A percentile compares a stretch with the other conserved stretches of the same genome.
Evolutionary conservation across 139 green algal species (phyloP).

Genomic region (Chlorella ohadii): DNA sequence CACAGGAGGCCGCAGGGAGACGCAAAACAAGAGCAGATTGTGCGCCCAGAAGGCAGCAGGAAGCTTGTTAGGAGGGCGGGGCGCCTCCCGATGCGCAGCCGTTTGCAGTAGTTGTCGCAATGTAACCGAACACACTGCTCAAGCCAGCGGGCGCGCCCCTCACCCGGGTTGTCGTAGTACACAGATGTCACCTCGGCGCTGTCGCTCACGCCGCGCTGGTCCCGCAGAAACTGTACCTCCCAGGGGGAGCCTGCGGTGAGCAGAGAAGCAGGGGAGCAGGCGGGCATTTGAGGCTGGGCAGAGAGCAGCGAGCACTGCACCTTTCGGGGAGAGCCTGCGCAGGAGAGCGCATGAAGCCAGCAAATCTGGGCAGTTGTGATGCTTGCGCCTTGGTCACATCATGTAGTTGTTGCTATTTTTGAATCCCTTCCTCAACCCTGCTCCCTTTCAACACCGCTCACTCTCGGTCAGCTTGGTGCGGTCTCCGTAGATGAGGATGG

Average conservation of each 20-base stretch:
- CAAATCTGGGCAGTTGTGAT: neutral
- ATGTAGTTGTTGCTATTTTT: too few species aligned
- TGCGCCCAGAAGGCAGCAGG: too few species aligned
- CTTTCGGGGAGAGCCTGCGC: neutral
- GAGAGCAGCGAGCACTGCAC: neutral
- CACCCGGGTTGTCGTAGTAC: constrained; percentile 74
- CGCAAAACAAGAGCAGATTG: too few species aligned
- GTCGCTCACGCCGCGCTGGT: constrained; percentile 1
- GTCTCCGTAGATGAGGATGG: constrained; percentile 81
- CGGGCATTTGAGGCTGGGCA: neutral
- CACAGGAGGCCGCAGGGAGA: too few species aligned
- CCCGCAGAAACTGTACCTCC: constrained; percentile 13
- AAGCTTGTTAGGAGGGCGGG: too few species aligned
- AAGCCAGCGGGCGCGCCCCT: too few species aligned
- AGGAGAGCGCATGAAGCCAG: neutral
- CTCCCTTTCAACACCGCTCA: neutral
- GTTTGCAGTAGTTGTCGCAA: too few species aligned
- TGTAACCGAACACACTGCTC: too few species aligned
- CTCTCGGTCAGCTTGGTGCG: constrained; percentile 35
- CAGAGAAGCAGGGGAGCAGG: too few species aligned
- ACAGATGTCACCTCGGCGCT: constrained; percentile 54
- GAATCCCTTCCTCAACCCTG: neutral
- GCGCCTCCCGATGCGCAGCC: too few species aligned
- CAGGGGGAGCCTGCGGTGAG: neutral
- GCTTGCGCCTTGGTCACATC: too few species aligned